Conservation (phyloP, 2,329 filamentous ascomycete species). For the Hypoxylon sp. region DNA sequence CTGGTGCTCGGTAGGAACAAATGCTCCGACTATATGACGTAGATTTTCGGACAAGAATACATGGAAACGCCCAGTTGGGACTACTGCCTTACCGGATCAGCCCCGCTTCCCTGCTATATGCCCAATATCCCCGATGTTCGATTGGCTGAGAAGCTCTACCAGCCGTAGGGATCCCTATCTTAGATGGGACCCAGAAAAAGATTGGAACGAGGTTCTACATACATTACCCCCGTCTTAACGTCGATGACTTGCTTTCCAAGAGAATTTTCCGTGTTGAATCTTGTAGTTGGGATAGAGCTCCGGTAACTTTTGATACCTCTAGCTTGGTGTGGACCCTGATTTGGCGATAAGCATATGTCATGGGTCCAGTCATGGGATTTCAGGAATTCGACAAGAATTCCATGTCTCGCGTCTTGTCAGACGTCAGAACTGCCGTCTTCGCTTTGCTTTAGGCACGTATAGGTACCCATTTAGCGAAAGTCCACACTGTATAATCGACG, state of each 20-base stretch:
- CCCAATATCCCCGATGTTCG: not conserved
- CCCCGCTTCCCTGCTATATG: not conserved
- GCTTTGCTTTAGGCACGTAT: slow-evolving; percentile 15
- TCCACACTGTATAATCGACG: slow-evolving; percentile 9
- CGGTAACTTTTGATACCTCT: not conserved
- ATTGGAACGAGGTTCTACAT: slow-evolving; percentile 16
- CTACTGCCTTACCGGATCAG: slow-evolving; percentile 1
- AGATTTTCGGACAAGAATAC: slow-evolving; percentile 4
- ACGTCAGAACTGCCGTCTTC: slow-evolving; percentile 30
- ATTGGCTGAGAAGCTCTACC: slow-evolving; percentile 36
- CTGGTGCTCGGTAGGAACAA: slow-evolving; percentile 22
- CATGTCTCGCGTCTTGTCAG: slow-evolving; percentile 36
- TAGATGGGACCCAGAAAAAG: slow-evolving; percentile 8
- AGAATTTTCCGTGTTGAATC: slow-evolving; percentile 1
- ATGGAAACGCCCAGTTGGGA: slow-evolving; percentile 19
- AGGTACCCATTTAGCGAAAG: not conserved
- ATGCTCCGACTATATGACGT: slow-evolving; percentile 32
- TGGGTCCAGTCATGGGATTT: slow-evolving; percentile 29
- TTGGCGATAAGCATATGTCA: slow-evolving; percentile 2
- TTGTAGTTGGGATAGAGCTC: slow-evolving; percentile 11
- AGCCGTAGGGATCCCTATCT: slow-evolving; percentile 32
- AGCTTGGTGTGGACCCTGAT: slow-evolving; percentile 12
- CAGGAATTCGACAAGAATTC: slow-evolving; percentile 31
- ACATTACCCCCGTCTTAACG: slow-evolving; percentile 19
- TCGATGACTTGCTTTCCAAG: slow-evolving; percentile 11